A percentile compares a stretch with the other conserved stretches of the same genome.
phyloP scores from a whole-genome alignment of 306 rosid species.

The Psophocarpus tetragonolobus region DNA sequence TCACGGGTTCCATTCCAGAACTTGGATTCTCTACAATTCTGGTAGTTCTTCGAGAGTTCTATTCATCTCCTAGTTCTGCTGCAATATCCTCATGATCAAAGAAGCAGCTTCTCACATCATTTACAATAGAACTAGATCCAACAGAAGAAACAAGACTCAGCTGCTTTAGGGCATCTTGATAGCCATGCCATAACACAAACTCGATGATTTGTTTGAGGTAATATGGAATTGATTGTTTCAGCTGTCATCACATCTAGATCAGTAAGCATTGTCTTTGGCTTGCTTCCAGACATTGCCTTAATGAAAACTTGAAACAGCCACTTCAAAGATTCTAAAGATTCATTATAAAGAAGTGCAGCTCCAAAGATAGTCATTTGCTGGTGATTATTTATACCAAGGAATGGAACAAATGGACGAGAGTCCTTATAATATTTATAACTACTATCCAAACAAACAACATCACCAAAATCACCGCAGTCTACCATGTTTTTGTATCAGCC shows the following conservation, averaged over 20 bases:
- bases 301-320: constrained; percentile 57
- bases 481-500: constrained; percentile 60
- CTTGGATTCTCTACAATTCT: no score
- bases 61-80: no score
- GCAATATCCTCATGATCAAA: constrained; percentile 52
- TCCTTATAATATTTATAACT: constrained; percentile 50
- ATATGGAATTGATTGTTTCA: constrained; percentile 42
- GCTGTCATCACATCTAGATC: constrained; percentile 48
- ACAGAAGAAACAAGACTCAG: constrained; percentile 36
- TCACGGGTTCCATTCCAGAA: no score
- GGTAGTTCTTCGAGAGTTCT: no score
- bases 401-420: constrained; percentile 47
- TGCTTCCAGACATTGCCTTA: constrained; percentile 55
- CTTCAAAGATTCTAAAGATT: constrained; percentile 53
- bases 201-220: constrained; percentile 44
- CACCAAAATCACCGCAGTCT: constrained; percentile 60
- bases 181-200: constrained; percentile 57
- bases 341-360: constrained; percentile 54
- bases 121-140: constrained; percentile 42
- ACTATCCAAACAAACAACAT: constrained; percentile 62
- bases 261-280: constrained; percentile 57
- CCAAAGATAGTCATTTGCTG: constrained; percentile 57
- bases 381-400: constrained; percentile 62
- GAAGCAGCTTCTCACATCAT: constrained; percentile 53
- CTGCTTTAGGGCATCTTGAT: constrained; percentile 51